A percentile compares a stretch with the other conserved stretches of the same genome.
phyloP scores from a whole-genome alignment of 192 early-diverging fungal genomes.

The Coemansia asiatica region DNA sequence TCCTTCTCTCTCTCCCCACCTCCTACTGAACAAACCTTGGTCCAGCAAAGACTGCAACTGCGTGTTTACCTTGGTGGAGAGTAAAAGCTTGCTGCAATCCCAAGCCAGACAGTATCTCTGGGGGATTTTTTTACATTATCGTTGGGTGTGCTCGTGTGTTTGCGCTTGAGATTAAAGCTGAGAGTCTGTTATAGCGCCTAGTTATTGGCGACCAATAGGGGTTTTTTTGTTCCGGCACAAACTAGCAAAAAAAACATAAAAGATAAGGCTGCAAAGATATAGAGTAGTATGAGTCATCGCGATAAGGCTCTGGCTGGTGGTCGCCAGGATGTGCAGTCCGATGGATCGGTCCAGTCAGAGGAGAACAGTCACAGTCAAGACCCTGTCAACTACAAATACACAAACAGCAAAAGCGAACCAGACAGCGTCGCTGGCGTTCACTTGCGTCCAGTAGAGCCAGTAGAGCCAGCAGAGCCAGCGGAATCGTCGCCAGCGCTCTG shows the following conservation, averaged over 20 bases:
- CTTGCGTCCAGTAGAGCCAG: background rate
- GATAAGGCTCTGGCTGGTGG: background rate
- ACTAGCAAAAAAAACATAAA: background rate
- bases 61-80: too few species aligned
- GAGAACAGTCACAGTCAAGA: background rate
- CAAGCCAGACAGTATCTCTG: too few species aligned
- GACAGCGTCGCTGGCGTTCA: background rate
- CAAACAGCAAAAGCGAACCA: background rate
- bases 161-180: too few species aligned
- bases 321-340: background rate
- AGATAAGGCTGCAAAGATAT: background rate
- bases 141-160: too few species aligned
- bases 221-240: too few species aligned
- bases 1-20: background rate
- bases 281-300: background rate
- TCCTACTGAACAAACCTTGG: too few species aligned
- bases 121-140: too few species aligned
- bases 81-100: too few species aligned
- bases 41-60: too few species aligned
- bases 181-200: too few species aligned
- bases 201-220: too few species aligned
- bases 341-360: background rate
- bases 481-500: slow-evolving; percentile 16
- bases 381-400: background rate
- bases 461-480: background rate